Conservation (phyloP, 768 basidiomycete genomes). For the Exidia glandulosa region DNA sequence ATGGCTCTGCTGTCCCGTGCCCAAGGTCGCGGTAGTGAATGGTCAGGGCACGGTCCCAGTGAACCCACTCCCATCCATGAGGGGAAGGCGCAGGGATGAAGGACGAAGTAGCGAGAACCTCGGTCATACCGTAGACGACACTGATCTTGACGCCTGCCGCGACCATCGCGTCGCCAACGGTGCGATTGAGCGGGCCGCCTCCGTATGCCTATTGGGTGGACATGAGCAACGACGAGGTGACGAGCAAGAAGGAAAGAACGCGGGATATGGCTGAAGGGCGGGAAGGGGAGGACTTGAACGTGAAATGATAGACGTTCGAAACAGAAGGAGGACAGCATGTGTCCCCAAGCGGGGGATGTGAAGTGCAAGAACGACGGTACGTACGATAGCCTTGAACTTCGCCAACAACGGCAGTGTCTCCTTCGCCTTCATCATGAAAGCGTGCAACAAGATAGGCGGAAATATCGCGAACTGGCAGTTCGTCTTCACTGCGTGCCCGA, state of each 20-base stretch:
- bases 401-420: neutral
- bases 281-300: too few relatives aligned
- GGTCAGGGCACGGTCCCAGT: neutral
- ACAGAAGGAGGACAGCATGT: constrained; percentile 12
- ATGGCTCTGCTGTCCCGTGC: neutral
- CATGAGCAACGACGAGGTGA: too few relatives aligned
- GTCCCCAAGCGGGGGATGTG: constrained; percentile 7
- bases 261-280: neutral
- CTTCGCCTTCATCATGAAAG: constrained; percentile 4
- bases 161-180: constrained; percentile 15
- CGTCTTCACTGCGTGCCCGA: constrained; percentile 14
- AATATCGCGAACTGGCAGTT: constrained; percentile 14
- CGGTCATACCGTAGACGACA: constrained; percentile 4
- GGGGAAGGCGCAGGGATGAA: neutral
- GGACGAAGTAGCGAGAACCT: neutral
- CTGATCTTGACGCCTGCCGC: constrained; percentile 12
- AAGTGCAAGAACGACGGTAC: constrained; percentile 14
- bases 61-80: neutral
- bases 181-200: constrained; percentile 18
- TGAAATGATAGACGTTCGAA: too few relatives aligned
- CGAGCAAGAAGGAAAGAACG: too few relatives aligned
- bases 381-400: neutral
- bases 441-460: constrained; percentile 25
- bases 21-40: neutral
- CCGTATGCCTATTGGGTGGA: constrained; percentile 21